Base-by-base conservation (phyloP, 371 early-diverging fungal genomes). In the Actinomortierella wolfii region DNA sequence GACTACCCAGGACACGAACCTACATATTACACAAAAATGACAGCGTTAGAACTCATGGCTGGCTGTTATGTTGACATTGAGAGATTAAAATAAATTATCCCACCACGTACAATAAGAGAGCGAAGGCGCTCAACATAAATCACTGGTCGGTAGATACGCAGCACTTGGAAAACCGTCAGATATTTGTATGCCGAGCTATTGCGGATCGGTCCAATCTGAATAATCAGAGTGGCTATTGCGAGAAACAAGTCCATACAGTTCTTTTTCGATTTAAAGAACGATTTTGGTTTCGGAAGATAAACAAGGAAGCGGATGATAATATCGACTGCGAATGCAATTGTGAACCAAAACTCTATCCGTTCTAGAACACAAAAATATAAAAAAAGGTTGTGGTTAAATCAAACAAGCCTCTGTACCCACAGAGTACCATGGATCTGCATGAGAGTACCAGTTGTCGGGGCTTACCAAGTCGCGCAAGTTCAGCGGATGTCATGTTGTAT, bases 141-240 rank as follows among this genome's bases (percentile, higher is more conserved):
- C 15, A 89, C 78, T 7, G 86, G 55, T 2, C 88, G 67, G 59
- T 89, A 89, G 24, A 81, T 78, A 48, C 90, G 78, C 8, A 85
- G 44, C 0, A 88, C 80, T 54, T 85, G 87, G 59, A 89, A 89
- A 2, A 83, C 82, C 3, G 87, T 82, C 24, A 89, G 68, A 70
- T 86, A 89, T 7, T 83, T 75, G 67, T 86, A 89, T 2, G 69
- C 77, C 20, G 49, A 44, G 0, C 56, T 75, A 13, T 76, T 58
- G 5, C 67, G 80, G 54, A 86, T 82, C 7, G 76, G 51, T 7
- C 85, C 84, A 26, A 84, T 79, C 48, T 81, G 83, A 39, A 87
- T 85, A 6, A 82, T 63, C 34, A 82, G 76, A 0, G 88, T 86
- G 1, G 83, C 52, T 15, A 83, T 28, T 2, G 84, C 85, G 52